Evolutionary conservation across 2,329 filamentous ascomycete species (phyloP).

Genomic region (Fusarium stilboides): DNA sequence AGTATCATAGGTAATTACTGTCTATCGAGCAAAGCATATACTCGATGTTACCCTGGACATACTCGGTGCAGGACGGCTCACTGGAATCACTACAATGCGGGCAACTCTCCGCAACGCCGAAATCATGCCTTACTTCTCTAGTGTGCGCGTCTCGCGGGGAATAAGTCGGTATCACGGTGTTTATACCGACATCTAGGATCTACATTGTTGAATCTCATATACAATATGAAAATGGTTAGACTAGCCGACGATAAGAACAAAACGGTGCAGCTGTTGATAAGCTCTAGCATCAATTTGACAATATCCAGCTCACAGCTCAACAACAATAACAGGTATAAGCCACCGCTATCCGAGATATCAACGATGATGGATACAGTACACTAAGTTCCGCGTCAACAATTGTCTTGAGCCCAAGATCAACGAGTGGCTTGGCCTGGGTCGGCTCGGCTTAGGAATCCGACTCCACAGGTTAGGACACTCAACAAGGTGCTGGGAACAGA

Average conservation of each 20-base stretch:
- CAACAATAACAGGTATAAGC: background rate
- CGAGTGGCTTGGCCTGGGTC: conserved; percentile 14
- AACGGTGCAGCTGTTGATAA: background rate
- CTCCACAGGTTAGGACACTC: background rate
- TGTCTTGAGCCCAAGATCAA: conserved; percentile 3
- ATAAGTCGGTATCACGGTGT: conserved; percentile 31
- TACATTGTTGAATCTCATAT: background rate
- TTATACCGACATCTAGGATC: conserved; percentile 24
- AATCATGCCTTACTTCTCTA: background rate
- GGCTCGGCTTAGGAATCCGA: conserved; percentile 25
- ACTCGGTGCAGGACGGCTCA: background rate
- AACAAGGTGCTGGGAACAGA: conserved; percentile 23
- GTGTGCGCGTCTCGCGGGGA: conserved; percentile 1
- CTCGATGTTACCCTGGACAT: conserved; percentile 35
- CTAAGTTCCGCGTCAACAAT: background rate
- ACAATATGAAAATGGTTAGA: conserved; percentile 1
- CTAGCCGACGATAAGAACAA: conserved; percentile 4
- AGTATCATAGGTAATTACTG: background rate
- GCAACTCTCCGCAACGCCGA: conserved; percentile 38
- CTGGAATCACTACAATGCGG: background rate
- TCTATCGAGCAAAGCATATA: conserved; percentile 4
- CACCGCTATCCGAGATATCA: conserved; percentile 21
- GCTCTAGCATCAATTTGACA: background rate
- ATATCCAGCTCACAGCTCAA: background rate
- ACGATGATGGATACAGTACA: background rate